phyloP scores from a whole-genome alignment of 1,284 basidiomycete species.

The Marasmius oreades region DNA sequence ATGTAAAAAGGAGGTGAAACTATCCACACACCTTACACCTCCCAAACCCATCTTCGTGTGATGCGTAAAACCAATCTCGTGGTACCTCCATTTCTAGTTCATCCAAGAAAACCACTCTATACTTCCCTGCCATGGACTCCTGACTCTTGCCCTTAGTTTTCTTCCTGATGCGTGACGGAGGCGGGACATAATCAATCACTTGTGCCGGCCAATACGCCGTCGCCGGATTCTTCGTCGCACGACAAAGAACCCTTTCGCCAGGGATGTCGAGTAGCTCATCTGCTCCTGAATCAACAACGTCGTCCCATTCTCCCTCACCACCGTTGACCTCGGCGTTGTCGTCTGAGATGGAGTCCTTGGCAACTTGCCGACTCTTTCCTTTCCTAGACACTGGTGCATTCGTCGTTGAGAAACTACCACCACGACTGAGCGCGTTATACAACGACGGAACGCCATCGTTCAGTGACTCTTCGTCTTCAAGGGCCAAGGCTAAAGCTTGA shows the following conservation, averaged over 20 bases:
- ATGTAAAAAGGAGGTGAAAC: constrained; percentile 1
- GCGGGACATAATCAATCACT: constrained; percentile 51
- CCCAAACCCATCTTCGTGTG: constrained; percentile 52
- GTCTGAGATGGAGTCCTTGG: not conserved
- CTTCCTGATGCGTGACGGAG: constrained; percentile 27
- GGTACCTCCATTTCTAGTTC: constrained; percentile 36
- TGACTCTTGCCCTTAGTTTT: constrained; percentile 25
- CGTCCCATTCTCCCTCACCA: constrained; percentile 14
- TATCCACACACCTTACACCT: constrained; percentile 46
- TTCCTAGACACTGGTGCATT: constrained; percentile 11
- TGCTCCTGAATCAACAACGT: constrained; percentile 31
- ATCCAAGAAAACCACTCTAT: constrained; percentile 56
- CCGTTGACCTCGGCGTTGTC: constrained; percentile 7
- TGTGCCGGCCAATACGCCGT: constrained; percentile 62
- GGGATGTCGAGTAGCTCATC: constrained; percentile 55
- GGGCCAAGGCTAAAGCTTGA: constrained; percentile 35
- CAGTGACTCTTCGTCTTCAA: constrained; percentile 30
- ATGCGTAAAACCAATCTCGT: constrained; percentile 51
- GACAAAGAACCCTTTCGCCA: constrained; percentile 60
- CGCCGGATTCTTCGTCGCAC: constrained; percentile 32
- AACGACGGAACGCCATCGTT: constrained; percentile 41
- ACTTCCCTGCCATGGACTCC: constrained; percentile 28
- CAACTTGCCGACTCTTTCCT: constrained; percentile 14
- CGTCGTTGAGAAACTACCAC: constrained; percentile 20
- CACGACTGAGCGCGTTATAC: constrained; percentile 28